phyloP scores from a whole-genome alignment of 805 yeast genomes.

The Yarrowia osloensis region DNA sequence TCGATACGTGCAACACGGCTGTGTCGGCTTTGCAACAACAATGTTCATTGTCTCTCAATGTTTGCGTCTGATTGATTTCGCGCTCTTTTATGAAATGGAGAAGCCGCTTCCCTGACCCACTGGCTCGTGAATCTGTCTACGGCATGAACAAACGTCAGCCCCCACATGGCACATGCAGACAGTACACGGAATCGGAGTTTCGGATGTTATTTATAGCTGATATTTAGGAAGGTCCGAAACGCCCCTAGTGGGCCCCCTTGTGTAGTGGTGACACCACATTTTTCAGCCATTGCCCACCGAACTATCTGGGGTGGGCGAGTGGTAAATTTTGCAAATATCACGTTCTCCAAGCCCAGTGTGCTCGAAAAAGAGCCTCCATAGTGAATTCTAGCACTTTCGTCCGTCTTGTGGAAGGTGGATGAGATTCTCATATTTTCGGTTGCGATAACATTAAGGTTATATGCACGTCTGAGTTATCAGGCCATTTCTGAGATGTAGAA shows the following conservation, averaged over 20 bases:
- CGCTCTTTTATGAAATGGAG: background rate
- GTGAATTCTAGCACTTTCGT: background rate
- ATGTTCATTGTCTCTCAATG: background rate
- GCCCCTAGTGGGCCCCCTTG: background rate
- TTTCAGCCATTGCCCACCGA: conserved; percentile 1
- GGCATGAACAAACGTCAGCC: background rate
- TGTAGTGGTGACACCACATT: background rate
- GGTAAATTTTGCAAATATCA: no score
- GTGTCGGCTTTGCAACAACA: background rate
- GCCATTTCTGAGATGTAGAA: conserved; percentile 5
- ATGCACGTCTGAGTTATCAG: conserved; percentile 19
- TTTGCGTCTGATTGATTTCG: background rate
- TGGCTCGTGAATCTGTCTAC: background rate
- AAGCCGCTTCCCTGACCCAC: background rate
- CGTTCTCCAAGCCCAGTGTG: background rate
- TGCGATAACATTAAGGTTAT: conserved; percentile 12
- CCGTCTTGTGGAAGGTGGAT: background rate
- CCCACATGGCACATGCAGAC: background rate
- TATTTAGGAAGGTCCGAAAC: background rate
- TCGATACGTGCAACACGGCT: background rate
- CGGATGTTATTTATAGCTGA: background rate
- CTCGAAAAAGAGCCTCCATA: background rate
- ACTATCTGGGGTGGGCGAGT: background rate
- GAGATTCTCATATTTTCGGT: conserved; percentile 6
- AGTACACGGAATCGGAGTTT: background rate